Evolutionary conservation across 1,139 yeast species (phyloP), one percentile per base, ranked within the genome.

Genomic region (Saccharomyces hybrid): DNA sequence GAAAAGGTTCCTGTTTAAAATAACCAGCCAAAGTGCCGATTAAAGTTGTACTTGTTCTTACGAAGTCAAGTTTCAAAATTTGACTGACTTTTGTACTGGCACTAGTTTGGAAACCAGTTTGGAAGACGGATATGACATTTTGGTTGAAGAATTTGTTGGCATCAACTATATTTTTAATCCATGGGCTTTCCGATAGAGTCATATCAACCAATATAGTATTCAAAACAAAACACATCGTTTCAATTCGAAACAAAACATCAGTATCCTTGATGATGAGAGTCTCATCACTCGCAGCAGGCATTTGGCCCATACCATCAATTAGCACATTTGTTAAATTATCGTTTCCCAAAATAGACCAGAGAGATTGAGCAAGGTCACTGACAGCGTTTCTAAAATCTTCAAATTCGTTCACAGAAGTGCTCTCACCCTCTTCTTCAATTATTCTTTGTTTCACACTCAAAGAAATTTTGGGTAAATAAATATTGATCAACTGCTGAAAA

Each of bases 311-410:
- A 46, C 77, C 77, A 4, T 68, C 64, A 2, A 80, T 73, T 34
- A 88, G 71, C 38, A 62, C 57, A 51, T 74, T 75, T 3, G 78
- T 74, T 61, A 83, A 81, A 50, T 89, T 72, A 2, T 79, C 75
- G 5, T 73, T 64, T 38, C 86, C 86, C 51, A 88, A 73, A 13
- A 87, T 73, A 0, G 89, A 80, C 71, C 85, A 88, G 2, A 85
- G 70, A 0, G 81, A 74, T 53, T 88, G 91, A 61, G 88, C 80
- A 51, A 90, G 75, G 62, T 91, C 97, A 1, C 85, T 80, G 8
- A 87, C 85, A 57, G 85, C 91, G 26, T 80, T 73, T 60, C 96
- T 77, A 66, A 82, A 91, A 28, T 82, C 78, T 16, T 73, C 70
- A 64, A 90, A 88, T 60, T 84, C 93, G 55, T 67, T 64, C 1